Evolutionary conservation across 164 flowering plant species (phyloP).

Genomic region (Litsea cubeba): DNA sequence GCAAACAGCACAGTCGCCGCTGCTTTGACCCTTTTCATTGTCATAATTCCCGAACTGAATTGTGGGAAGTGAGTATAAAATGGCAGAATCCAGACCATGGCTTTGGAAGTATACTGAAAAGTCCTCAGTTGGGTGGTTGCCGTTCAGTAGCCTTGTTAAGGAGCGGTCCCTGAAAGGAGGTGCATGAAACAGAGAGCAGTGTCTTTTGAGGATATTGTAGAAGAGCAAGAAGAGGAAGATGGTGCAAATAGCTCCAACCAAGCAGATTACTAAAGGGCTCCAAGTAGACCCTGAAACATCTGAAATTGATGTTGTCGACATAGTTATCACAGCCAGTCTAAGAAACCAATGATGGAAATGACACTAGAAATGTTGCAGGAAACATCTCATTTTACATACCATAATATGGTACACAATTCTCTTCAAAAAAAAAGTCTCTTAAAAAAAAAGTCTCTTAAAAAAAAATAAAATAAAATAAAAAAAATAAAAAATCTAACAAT

Average conservation of each 20-base stretch:
- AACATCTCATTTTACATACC: not conserved
- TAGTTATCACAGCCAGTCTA: not conserved
- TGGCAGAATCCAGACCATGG: constrained; percentile 27
- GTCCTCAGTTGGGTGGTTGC: constrained; percentile 15
- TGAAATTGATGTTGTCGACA: constrained; percentile 7
- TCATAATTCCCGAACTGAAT: constrained; percentile 34
- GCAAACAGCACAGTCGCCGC: constrained; percentile 30
- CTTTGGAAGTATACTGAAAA: constrained; percentile 28
- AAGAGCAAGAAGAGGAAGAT: constrained; percentile 26
- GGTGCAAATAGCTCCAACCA: constrained; percentile 23
- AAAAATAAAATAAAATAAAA: too few species aligned
- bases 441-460: too few species aligned
- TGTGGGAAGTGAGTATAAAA: constrained; percentile 29
- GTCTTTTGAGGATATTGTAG: constrained; percentile 21
- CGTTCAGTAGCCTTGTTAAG: constrained; percentile 14
- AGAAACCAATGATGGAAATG: not conserved
- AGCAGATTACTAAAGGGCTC: constrained; percentile 20
- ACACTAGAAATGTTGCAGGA: not conserved
- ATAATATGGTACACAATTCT: not conserved
- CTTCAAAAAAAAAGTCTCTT: too few species aligned
- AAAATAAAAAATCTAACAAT: not conserved
- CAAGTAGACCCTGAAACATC: constrained; percentile 1
- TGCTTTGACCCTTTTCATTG: constrained; percentile 3
- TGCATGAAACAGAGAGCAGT: constrained; percentile 4
- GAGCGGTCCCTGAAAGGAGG: constrained; percentile 12